Percentiles rank a stretch among this genome's conserved stretches.
Evolutionary conservation across 1,139 yeast genomes (phyloP).

Genomic region (Zygosaccharomyces pseudobailii): DNA sequence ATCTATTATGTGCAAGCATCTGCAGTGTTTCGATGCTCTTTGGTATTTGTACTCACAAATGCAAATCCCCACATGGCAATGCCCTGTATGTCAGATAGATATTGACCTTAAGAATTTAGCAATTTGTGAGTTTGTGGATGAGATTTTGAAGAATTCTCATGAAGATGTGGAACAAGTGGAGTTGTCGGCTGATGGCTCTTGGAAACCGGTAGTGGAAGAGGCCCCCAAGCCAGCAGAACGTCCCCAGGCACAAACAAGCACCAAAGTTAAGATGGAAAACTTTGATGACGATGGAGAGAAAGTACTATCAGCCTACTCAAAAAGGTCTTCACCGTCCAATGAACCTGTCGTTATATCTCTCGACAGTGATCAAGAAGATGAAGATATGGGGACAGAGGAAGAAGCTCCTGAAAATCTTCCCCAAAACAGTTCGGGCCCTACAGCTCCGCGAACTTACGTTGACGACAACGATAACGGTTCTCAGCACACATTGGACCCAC

Average conservation of each 20-base stretch:
- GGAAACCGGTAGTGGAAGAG: conserved; percentile 43
- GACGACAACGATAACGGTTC: conserved; percentile 8
- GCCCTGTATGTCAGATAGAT: conserved; percentile 56
- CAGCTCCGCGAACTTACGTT: conserved; percentile 12
- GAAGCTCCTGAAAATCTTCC: neutral
- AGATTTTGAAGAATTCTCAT: conserved; percentile 43
- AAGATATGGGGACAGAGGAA: neutral
- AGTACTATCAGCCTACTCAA: conserved; percentile 7
- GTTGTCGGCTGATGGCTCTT: conserved; percentile 53
- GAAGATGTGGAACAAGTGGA: conserved; percentile 51
- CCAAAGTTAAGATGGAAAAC: conserved; percentile 31
- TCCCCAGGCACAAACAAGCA: conserved; percentile 13
- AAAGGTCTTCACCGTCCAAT: conserved; percentile 8
- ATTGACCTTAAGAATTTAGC: conserved; percentile 50
- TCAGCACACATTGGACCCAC: conserved; percentile 13
- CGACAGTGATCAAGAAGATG: conserved; percentile 30
- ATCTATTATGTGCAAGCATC: conserved; percentile 55
- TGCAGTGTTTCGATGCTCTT: conserved; percentile 68
- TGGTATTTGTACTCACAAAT: conserved; percentile 56
- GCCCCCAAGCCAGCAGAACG: conserved; percentile 19
- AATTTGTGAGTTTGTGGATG: conserved; percentile 55
- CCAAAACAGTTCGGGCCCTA: neutral
- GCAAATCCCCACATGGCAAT: conserved; percentile 61
- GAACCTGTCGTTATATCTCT: conserved; percentile 30
- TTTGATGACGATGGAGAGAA: conserved; percentile 34